Base-by-base conservation (phyloP, 441 rosid species). In the Gossypium schwendimanii region DNA sequence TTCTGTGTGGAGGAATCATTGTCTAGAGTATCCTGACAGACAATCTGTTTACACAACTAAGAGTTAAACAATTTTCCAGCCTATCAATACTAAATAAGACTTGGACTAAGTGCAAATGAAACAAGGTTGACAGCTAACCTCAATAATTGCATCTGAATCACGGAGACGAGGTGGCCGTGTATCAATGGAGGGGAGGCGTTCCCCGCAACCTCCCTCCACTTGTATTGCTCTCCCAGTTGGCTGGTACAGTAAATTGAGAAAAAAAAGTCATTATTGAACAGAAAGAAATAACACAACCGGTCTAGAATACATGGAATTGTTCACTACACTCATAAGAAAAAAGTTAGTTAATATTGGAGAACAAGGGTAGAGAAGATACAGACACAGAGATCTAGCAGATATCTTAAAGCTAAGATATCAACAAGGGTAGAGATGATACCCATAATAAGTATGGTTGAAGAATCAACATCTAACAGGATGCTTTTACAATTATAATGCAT, bases 221-320 rank as follows among this genome's bases (percentile, higher is more conserved):
- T 91, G 99, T 82, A 95, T 95, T 28, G 98, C 87, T 84, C 98
- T 86, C 77, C 99, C 99, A 65, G 96, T 86, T 71, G 99, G 99
- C 99, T 95, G 85, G 74, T 53, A 78, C 33, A 49, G 12, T 44
- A 73, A 18, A 54, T 28, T 31, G 7, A 31, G 36, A 5, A 54
- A 53, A 53, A 63, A 77, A 73, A 4, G 73, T 54, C 71, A 31
- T 69, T 45, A 65, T 44, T 2, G 36, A 23, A 53, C 54, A 28
- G 31, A 8, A 58, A 65, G 73, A 47, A 57, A 75, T 53, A 44
- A 10, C 49, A 58, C 15, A 60, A 17, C 20, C 1, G 65, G 36
- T 31, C 70, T 50, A 63, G 15, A 64, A 55, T 14, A 39, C 11
- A 36, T 2, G 59, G 23, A 63, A 28, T 24, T 12, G 50, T 31